Percentiles rank a stretch among this genome's conserved stretches.
phyloP scores from a whole-genome alignment of 2,329 filamentous ascomycete genomes.

The Alternaria gaisen region DNA sequence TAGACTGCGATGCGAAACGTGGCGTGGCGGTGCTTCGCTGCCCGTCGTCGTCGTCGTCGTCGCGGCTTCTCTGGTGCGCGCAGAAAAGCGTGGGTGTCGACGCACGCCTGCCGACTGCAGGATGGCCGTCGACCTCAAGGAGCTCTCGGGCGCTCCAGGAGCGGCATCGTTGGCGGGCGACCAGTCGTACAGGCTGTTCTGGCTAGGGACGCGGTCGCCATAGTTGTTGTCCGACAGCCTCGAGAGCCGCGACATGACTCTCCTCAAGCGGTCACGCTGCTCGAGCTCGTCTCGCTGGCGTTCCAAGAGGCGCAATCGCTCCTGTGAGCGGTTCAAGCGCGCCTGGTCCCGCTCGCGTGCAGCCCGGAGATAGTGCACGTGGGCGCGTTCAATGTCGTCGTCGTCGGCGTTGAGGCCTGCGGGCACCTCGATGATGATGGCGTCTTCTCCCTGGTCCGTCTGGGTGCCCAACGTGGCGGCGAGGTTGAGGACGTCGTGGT shows the following conservation, averaged over 20 bases:
- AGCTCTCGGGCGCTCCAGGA: slow-evolving; percentile 42
- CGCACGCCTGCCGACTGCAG: slow-evolving; percentile 49
- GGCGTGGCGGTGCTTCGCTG: slow-evolving; percentile 47
- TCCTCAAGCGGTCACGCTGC: slow-evolving; percentile 53
- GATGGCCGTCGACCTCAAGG: slow-evolving; percentile 52
- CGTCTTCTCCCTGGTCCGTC: background rate
- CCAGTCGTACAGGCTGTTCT: slow-evolving; percentile 69
- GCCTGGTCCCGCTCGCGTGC: slow-evolving; percentile 45
- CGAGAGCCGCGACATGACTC: slow-evolving; percentile 57
- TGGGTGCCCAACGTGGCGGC: slow-evolving; percentile 60
- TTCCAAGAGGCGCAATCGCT: slow-evolving; percentile 43
- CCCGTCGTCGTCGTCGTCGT: slow-evolving; percentile 20
- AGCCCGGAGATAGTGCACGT: slow-evolving; percentile 52
- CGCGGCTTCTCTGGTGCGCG: slow-evolving; percentile 43
- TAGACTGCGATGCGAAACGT: slow-evolving; percentile 29
- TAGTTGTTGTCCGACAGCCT: slow-evolving; percentile 58
- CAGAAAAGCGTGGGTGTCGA: slow-evolving; percentile 51
- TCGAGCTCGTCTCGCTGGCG: slow-evolving; percentile 51
- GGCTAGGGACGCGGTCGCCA: slow-evolving; percentile 62
- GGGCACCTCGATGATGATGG: background rate
- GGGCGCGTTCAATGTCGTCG: slow-evolving; percentile 35
- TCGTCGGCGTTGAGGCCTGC: slow-evolving; percentile 39
- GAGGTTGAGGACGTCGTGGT: slow-evolving; percentile 55
- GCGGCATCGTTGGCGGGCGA: slow-evolving; percentile 56
- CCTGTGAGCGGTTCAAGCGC: slow-evolving; percentile 29